Base-by-base conservation (phyloP, 495 filamentous ascomycete genomes). In the Cenococcum geophilum region DNA sequence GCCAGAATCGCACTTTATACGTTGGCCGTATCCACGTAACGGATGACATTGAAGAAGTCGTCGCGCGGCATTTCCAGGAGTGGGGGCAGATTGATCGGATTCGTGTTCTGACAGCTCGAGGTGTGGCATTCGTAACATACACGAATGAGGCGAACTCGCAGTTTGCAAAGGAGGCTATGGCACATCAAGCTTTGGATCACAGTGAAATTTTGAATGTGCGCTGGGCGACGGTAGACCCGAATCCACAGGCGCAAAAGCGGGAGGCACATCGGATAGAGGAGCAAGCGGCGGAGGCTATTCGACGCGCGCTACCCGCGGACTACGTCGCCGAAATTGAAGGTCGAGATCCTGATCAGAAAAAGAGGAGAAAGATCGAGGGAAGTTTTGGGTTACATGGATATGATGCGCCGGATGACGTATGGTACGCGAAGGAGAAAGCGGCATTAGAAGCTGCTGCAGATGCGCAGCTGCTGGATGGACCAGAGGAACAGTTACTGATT, bases 1-100 rank as follows among this genome's bases (percentile, higher is more conserved):
- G 93, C 16, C 89, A 91, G 71, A 98, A 97, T 66, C 78, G 92
- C 8, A 97, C 95, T 2, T 79, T 98, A 10, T 98, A 98, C 68
- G 78, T 96, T 9, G 93, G 93, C 4, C 79, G 92, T 23, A 96
- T 97, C 62, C 89, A 96, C 70, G 92, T 96, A 20, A 91, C 85
- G n/a, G 92, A 97, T 73, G 92, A 96, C 70, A 97, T 97, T 62
- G 92, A 97, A 71, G 93, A 98, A 73, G 82, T 97, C n/a, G 91
- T 96, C 1, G 84, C 91, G 34, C 79, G 93, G 11, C 92, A 97
- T 73, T 96, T 97, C 64, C 83, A 87, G 1, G 92, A 97, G 75
- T 98, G 91, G 89, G 93, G 93, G 3, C 85, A 90, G 67, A 76
- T 97, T 34, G 93, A 97, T 63, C 80, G 93, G 4, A 89, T 85